Evolutionary conservation across 1,139 yeast species (phyloP).

Genomic region (Candida anutae): DNA sequence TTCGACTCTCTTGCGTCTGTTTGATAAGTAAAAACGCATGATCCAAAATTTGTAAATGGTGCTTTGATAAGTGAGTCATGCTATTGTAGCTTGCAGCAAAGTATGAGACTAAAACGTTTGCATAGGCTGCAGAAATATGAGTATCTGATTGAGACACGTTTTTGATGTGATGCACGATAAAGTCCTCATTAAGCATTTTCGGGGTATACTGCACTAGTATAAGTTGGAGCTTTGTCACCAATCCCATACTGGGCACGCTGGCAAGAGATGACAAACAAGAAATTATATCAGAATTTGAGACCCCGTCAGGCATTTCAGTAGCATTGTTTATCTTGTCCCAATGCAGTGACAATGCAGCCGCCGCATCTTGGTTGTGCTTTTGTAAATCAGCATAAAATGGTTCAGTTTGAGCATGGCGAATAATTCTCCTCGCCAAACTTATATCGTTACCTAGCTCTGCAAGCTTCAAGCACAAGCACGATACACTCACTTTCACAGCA

Average conservation of each 20-base stretch:
- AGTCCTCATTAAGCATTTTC: not conserved
- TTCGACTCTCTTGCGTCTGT: slow-evolving; percentile 2
- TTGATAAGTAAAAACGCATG: slow-evolving; percentile 1
- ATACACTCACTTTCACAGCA: too few relatives aligned
- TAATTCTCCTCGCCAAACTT: not conserved
- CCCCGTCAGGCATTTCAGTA: too few relatives aligned
- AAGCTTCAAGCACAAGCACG: slow-evolving; percentile 6
- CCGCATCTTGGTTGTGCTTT: too few relatives aligned
- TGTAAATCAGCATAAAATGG: slow-evolving; percentile 5
- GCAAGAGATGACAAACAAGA: too few relatives aligned
- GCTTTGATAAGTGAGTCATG: slow-evolving; percentile 6
- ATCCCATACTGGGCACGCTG: too few relatives aligned
- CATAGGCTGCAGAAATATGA: not conserved
- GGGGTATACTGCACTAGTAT: not conserved
- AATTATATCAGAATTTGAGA: too few relatives aligned
- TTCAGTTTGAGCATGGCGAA: not conserved
- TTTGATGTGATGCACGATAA: not conserved
- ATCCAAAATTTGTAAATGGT: slow-evolving; percentile 17
- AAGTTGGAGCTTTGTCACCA: not conserved
- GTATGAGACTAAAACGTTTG: not conserved
- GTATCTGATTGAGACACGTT: not conserved
- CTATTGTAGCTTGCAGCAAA: not conserved
- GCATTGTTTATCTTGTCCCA: too few relatives aligned
- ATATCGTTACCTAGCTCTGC: slow-evolving; percentile 4
- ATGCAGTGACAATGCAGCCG: too few relatives aligned